Evolutionary conservation across 1,284 basidiomycete genomes (phyloP).

Genomic region (Fomitopsis betulina): DNA sequence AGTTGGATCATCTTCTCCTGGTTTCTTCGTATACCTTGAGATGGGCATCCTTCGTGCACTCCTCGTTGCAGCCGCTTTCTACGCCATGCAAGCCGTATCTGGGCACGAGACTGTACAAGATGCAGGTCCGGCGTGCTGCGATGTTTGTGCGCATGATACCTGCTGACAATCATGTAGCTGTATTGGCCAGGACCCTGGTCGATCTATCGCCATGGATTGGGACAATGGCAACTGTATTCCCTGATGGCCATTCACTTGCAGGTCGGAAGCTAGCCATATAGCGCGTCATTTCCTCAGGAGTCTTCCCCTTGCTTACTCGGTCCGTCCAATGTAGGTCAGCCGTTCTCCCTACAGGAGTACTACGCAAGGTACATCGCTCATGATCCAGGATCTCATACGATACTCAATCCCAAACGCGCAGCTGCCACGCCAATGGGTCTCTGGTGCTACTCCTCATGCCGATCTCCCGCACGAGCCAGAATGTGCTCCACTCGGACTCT

Average conservation of each 20-base stretch:
- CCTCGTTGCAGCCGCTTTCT: background rate
- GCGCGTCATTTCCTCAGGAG: background rate
- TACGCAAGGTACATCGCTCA: conserved; percentile 34
- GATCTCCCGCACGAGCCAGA: conserved; percentile 56
- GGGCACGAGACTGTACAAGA: conserved; percentile 24
- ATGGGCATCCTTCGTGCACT: background rate
- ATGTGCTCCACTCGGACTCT: conserved; percentile 41
- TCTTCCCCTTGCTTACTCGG: background rate
- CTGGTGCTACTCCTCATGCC: conserved; percentile 60
- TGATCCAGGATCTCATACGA: background rate
- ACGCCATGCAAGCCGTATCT: background rate
- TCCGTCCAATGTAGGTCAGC: conserved; percentile 34
- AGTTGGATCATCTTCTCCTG: background rate
- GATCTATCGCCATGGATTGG: conserved; percentile 36
- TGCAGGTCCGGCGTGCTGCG: conserved; percentile 19
- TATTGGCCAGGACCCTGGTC: conserved; percentile 39
- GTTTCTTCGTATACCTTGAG: background rate
- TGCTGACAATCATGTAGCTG: conserved; percentile 25
- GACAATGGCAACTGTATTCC: conserved; percentile 48
- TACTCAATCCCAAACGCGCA: conserved; percentile 18
- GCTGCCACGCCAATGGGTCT: conserved; percentile 56
- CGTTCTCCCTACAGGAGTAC: conserved; percentile 62
- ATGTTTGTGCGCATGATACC: background rate
- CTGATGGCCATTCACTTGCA: conserved; percentile 36
- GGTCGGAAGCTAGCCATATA: conserved; percentile 25